Base-by-base conservation (phyloP, 1,139 yeast genomes). In the Maudiozyma humilis region DNA sequence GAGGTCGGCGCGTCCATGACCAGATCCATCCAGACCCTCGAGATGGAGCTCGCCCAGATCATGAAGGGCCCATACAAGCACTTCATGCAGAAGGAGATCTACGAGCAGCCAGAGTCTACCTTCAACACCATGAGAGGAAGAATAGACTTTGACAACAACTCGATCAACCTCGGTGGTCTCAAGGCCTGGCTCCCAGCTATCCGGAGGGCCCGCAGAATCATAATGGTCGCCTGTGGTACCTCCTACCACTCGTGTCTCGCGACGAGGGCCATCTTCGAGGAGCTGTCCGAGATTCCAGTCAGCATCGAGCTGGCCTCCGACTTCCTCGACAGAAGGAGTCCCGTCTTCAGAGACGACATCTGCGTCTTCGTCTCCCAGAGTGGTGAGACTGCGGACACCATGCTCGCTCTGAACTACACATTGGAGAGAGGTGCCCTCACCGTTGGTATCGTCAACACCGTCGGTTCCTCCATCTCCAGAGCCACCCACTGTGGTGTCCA, bases 101-200 rank as follows among this genome's bases (percentile, higher is more conserved):
- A 84, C 63, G 98, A 93, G 68, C 99, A 93, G 70, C 98, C 98
- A 37, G 98, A 93, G 61, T 89, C 97, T 4, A 85, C 96, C 44
- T 82, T 89, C 65, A 93, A 91, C 72, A 91, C 99, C 44, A 93
- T 93, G 98, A 84, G 98, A 74, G 99, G 99, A 63, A 87, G 99
- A 72, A 77, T 91, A 53, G 97, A 93, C 68, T 91, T 91, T 61
- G 91, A 82, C 39, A 80, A 82, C 62, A 74, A 75, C 55, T 71
- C 69, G 38, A 84, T 93, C 52, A 83, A 79, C 54, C 76, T 93
- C 53, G 98, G 98, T 61, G 99, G 99, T 32, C 75, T 93, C 59
- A 79, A 84, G 56, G 75, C 84, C 17, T 86, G 81, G 76, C 72
- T 93, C 53, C 80, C 94, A 30, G 84, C 94, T 41, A 85, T 93